phyloP scores from a whole-genome alignment of 306 rosid species.

The Fagus crenata region DNA sequence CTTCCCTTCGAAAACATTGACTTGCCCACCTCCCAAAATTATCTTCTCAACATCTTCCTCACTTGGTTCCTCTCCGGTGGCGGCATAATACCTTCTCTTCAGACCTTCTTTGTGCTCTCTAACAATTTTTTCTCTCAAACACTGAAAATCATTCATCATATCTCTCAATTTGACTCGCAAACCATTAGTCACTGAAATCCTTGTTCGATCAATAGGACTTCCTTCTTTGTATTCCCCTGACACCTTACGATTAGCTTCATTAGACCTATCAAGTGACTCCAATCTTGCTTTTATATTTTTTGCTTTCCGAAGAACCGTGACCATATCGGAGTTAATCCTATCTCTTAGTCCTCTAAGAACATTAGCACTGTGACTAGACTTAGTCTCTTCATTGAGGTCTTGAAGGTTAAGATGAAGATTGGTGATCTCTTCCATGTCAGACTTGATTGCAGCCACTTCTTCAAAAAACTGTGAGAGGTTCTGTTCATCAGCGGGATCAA shows the following conservation, averaged over 20 bases:
- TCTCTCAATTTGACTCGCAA: conserved; percentile 74
- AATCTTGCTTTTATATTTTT: conserved; percentile 54
- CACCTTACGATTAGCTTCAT: conserved; percentile 42
- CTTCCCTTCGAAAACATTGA: conserved; percentile 62
- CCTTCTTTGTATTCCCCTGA: conserved; percentile 55
- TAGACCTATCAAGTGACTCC: conserved; percentile 67
- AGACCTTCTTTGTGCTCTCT: conserved; percentile 79
- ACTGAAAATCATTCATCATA: conserved; percentile 71
- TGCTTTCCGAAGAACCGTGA: conserved; percentile 70
- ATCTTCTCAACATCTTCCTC: conserved; percentile 71
- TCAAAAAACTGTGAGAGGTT: conserved; percentile 72
- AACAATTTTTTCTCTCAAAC: conserved; percentile 59
- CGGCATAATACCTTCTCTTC: conserved; percentile 62
- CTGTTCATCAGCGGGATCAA: conserved; percentile 60
- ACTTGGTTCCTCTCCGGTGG: conserved; percentile 62
- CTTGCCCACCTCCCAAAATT: conserved; percentile 52
- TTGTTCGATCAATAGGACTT: conserved; percentile 62
- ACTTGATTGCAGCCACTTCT: conserved; percentile 66
- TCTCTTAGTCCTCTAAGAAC: conserved; percentile 81
- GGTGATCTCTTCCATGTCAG: conserved; percentile 85
- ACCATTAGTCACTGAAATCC: conserved; percentile 66
- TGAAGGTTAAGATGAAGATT: conserved; percentile 82
- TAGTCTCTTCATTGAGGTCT: conserved; percentile 69
- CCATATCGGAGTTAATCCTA: conserved; percentile 76
- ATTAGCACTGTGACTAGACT: conserved; percentile 79